Conservation (phyloP, 2,329 filamentous ascomycete genomes). For the Tympanopsis confertula region DNA sequence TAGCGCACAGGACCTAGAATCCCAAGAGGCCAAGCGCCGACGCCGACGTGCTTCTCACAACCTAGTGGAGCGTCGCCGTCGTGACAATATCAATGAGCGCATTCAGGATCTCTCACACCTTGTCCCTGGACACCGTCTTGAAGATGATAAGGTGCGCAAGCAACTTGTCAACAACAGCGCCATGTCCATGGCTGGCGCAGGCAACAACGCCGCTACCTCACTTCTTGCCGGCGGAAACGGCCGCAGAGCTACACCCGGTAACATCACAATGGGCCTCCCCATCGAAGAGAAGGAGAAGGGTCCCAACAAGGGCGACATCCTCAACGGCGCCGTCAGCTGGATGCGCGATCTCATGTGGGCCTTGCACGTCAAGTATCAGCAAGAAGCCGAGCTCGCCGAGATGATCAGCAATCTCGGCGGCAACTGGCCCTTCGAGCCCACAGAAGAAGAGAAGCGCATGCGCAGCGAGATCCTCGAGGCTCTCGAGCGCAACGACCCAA, state of each 20-base stretch:
- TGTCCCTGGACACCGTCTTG: conserved; percentile 57
- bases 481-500: conserved; percentile 40
- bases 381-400: conserved; percentile 48
- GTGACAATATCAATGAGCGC: conserved; percentile 63
- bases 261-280: conserved; percentile 40
- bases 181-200: conserved; percentile 45
- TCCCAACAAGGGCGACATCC: conserved; percentile 61
- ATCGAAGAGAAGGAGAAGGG: conserved; percentile 63
- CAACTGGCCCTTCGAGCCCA: conserved; percentile 43
- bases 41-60: conserved; percentile 58
- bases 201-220: conserved; percentile 44
- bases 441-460: conserved; percentile 59
- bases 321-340: conserved; percentile 62
- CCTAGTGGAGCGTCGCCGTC: conserved; percentile 53
- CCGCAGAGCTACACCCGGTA: conserved; percentile 40
- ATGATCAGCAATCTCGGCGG: conserved; percentile 37
- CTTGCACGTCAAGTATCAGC: conserved; percentile 48
- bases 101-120: conserved; percentile 59
- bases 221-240: conserved; percentile 50
- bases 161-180: conserved; percentile 56
- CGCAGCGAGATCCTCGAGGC: conserved; percentile 52
- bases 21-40: conserved; percentile 56
- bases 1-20: conserved; percentile 27
- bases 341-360: conserved; percentile 62
- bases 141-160: conserved; percentile 60